These are phyloP conservation scores for Gossypium raimondii DNA, from an alignment of 345 rosid species.

Conservation along the genomic window DNA sequence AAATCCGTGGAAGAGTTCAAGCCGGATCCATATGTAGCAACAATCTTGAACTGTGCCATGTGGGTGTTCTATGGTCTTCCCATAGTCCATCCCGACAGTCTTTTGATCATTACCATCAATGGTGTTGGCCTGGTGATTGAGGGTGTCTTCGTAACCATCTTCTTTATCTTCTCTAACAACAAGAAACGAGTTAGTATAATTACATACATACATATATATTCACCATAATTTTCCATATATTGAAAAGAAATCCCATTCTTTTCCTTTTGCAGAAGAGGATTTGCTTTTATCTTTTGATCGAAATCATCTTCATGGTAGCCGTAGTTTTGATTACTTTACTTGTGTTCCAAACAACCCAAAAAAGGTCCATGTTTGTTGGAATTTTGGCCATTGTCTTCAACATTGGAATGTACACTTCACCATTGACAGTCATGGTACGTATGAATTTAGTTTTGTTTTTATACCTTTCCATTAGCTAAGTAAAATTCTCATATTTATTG, in stretches of 20 bases:
- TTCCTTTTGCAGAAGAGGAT: conserved; percentile 32
- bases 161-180: conserved; percentile 37
- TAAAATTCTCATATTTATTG: background rate
- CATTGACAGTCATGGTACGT: conserved; percentile 66
- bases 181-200: conserved; percentile 33
- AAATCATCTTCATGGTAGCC: conserved; percentile 39
- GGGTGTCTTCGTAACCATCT: conserved; percentile 42
- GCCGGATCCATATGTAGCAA: conserved; percentile 72
- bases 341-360: conserved; percentile 31
- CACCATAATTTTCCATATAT: too few species aligned
- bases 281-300: conserved; percentile 25
- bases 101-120: conserved; percentile 59
- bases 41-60: conserved; percentile 61
- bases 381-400: conserved; percentile 29
- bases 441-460: background rate
- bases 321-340: conserved; percentile 35
- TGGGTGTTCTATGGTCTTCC: conserved; percentile 77
- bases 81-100: conserved; percentile 53
- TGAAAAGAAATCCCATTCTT: background rate
- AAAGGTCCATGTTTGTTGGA: conserved; percentile 53
- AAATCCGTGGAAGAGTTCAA: conserved; percentile 52
- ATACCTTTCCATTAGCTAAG: background rate
- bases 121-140: conserved; percentile 56
- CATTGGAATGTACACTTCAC: conserved; percentile 58
- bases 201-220: too few species aligned